Conservation (phyloP, 768 basidiomycete genomes). For the Neoboletus magnificus region DNA sequence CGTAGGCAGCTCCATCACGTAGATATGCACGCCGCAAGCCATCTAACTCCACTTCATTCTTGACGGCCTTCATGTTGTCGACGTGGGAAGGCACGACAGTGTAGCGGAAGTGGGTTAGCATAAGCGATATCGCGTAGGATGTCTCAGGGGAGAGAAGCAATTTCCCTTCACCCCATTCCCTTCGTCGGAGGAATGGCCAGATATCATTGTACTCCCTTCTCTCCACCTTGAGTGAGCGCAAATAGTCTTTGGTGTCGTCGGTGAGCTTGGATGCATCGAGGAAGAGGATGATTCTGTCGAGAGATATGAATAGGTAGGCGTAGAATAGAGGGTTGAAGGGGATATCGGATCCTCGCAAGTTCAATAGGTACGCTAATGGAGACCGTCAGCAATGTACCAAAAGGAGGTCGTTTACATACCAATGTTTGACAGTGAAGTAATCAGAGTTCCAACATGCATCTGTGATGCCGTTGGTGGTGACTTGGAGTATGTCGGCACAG, state of each 20-base stretch:
- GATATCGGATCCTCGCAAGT: conserved; percentile 86
- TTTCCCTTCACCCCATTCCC: conserved; percentile 80
- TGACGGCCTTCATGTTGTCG: conserved; percentile 78
- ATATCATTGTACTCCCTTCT: conserved; percentile 70
- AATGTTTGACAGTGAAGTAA: conserved; percentile 67
- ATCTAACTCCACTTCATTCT: conserved; percentile 83
- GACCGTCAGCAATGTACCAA: conserved; percentile 1
- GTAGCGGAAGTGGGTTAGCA: conserved; percentile 80
- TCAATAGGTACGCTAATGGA: conserved; percentile 73
- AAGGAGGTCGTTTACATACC: conserved; percentile 40
- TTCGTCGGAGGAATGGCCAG: conserved; percentile 71
- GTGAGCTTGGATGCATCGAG: conserved; percentile 66
- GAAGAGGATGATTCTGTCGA: conserved; percentile 66
- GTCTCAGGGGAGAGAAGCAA: conserved; percentile 71
- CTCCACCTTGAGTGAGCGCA: conserved; percentile 55
- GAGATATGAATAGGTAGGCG: conserved; percentile 74
- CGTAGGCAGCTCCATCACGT: conserved; percentile 84
- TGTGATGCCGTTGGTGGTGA: conserved; percentile 56
- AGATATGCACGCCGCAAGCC: conserved; percentile 83
- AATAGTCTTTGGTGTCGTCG: conserved; percentile 54
- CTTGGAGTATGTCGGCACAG: conserved; percentile 62
- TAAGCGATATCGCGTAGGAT: conserved; percentile 79
- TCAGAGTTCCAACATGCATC: conserved; percentile 62
- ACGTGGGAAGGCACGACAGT: conserved; percentile 68
- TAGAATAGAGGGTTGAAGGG: conserved; percentile 92